Evolutionary conservation across 495 filamentous ascomycete genomes (phyloP).

Genomic region (Annulohypoxylon bovei): DNA sequence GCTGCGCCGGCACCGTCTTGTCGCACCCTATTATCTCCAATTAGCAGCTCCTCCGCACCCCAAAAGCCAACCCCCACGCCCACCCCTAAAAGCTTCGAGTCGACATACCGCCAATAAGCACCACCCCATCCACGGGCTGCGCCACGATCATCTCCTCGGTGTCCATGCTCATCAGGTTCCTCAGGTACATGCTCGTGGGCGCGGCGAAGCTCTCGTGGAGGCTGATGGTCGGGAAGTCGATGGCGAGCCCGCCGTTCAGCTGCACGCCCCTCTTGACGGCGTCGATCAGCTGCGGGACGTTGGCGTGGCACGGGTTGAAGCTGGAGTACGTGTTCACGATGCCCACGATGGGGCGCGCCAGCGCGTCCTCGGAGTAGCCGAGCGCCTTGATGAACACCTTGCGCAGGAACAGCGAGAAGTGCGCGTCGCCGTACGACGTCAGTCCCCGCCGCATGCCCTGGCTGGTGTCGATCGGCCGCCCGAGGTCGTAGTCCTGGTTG

Average conservation of each 20-base stretch:
- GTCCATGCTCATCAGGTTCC: slow-evolving; percentile 78
- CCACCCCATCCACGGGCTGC: slow-evolving; percentile 70
- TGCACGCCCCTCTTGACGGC: slow-evolving; percentile 71
- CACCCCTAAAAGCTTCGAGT: not conserved
- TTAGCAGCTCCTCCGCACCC: not conserved
- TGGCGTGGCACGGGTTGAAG: slow-evolving; percentile 76
- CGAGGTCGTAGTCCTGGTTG: slow-evolving; percentile 63
- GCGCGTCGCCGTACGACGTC: slow-evolving; percentile 73
- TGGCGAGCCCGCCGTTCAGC: slow-evolving; percentile 66
- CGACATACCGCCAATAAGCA: slow-evolving; percentile 69
- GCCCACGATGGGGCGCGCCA: slow-evolving; percentile 71
- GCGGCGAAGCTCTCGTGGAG: slow-evolving; percentile 70
- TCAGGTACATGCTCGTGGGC: slow-evolving; percentile 74
- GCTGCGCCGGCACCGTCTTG: slow-evolving; percentile 73
- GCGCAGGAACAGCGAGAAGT: slow-evolving; percentile 75
- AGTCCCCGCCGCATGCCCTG: slow-evolving; percentile 68
- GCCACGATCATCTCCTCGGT: slow-evolving; percentile 76
- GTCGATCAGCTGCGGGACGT: slow-evolving; percentile 73
- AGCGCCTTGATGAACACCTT: slow-evolving; percentile 78
- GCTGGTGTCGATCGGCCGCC: slow-evolving; percentile 54
- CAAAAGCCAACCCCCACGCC: not conserved
- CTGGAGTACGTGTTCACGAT: slow-evolving; percentile 73
- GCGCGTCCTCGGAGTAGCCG: slow-evolving; percentile 72
- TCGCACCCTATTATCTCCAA: slow-evolving; percentile 61
- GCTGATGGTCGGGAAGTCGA: slow-evolving; percentile 75